Evolutionary conservation across 305 asterid genomes (phyloP).

Genomic region (Salvia sclarea): DNA sequence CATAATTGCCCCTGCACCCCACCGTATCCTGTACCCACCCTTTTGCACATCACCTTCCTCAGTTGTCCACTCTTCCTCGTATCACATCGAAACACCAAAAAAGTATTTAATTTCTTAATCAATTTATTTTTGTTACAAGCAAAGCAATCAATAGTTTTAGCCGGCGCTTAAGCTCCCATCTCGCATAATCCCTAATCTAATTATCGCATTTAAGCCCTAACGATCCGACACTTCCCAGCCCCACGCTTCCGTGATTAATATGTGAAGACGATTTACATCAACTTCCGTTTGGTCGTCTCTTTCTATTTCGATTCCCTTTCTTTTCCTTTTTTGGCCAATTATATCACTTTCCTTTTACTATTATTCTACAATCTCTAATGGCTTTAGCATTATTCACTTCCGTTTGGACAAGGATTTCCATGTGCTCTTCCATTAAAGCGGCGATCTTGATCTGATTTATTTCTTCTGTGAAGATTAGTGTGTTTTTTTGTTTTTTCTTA

Average conservation of each 20-base stretch:
- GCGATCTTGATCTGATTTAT: conserved; percentile 29
- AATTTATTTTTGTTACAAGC: background rate
- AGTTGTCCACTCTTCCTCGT: conserved; percentile 35
- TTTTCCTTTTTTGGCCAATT: background rate
- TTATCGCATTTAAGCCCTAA: conserved; percentile 13
- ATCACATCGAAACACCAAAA: conserved; percentile 7
- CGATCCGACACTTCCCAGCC: conserved; percentile 30
- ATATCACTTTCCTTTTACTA: background rate
- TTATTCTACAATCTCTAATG: conserved; percentile 28
- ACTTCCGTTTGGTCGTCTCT: background rate
- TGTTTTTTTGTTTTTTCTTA: background rate
- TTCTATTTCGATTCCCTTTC: background rate
- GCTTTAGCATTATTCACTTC: conserved; percentile 29
- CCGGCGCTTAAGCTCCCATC: conserved; percentile 13
- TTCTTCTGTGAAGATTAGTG: background rate
- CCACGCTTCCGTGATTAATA: conserved; percentile 15
- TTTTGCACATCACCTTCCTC: conserved; percentile 30
- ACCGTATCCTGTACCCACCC: conserved; percentile 6
- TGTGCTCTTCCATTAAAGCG: background rate
- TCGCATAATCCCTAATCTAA: background rate
- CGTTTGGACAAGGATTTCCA: conserved; percentile 22
- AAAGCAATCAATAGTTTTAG: background rate
- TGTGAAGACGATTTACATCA: conserved; percentile 3
- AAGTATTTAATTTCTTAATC: background rate
- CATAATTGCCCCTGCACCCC: conserved; percentile 15